Conservation (phyloP, 2,329 filamentous ascomycete species). For the Sphaerostilbella broomeana region DNA sequence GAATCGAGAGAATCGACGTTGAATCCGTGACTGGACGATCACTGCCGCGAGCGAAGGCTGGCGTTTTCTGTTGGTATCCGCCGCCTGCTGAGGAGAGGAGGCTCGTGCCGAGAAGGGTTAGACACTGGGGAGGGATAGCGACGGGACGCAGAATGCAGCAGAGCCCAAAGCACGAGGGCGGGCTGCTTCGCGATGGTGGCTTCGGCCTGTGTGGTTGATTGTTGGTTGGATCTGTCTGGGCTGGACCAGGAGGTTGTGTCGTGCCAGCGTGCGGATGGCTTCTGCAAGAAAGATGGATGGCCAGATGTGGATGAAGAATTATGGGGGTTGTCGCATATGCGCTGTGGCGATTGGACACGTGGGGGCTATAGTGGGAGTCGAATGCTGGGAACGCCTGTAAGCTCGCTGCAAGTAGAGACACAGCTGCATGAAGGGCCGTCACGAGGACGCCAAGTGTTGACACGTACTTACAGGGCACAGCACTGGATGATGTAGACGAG, state of each 20-base stretch:
- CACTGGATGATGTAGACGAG: no score
- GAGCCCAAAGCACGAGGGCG: not conserved
- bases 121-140: not conserved
- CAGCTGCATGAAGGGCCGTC: no score
- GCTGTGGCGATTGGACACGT: not conserved
- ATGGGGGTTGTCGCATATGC: conserved; percentile 5
- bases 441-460: no score
- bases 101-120: not conserved
- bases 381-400: no score
- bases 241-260: conserved; percentile 8
- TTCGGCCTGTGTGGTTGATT: not conserved
- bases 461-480: no score
- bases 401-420: no score
- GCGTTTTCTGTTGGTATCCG: not conserved
- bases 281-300: conserved; percentile 2
- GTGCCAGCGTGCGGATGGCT: conserved; percentile 9
- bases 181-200: conserved; percentile 4
- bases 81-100: not conserved
- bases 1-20: no score
- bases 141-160: not conserved
- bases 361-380: no score
- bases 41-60: conserved; percentile 4
- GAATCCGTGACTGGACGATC: no score
- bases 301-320: conserved; percentile 8
- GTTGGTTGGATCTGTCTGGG: conserved; percentile 6